Evolutionary conservation across 2,329 filamentous ascomycete genomes (phyloP).

Genomic region (Sporothrix curviconia): DNA sequence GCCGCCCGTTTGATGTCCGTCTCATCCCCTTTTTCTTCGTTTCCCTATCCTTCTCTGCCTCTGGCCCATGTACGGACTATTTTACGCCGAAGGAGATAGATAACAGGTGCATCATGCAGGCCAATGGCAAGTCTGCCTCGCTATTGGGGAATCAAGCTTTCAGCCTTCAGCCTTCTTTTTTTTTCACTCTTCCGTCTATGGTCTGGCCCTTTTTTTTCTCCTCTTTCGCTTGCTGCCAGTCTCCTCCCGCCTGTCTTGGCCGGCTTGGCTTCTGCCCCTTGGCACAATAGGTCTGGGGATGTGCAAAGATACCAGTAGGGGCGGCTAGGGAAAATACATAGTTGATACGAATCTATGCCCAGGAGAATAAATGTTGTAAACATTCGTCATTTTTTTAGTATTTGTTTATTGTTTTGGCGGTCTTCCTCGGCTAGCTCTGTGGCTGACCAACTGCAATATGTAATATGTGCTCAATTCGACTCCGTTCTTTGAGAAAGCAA

Average conservation of each 20-base stretch:
- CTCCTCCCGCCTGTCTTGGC: constrained; percentile 5
- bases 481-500: too few relatives aligned
- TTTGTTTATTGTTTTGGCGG: neutral
- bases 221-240: neutral
- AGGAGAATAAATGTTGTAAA: neutral
- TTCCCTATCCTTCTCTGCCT: neutral
- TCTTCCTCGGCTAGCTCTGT: too few relatives aligned
- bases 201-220: neutral
- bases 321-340: neutral
- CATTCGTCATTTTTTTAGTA: neutral
- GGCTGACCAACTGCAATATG: too few relatives aligned
- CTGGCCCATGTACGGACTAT: neutral
- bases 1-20: constrained; percentile 1
- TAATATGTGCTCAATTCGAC: too few relatives aligned
- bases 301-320: neutral
- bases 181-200: neutral
- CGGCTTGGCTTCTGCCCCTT: constrained; percentile 13
- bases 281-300: neutral
- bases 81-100: too few relatives aligned
- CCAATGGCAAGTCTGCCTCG: neutral
- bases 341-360: neutral
- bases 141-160: neutral
- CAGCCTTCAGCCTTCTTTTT: constrained; percentile 4
- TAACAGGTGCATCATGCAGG: too few relatives aligned
- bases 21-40: neutral